A percentile compares a stretch with the other conserved stretches of the same genome.
Conservation (phyloP, 345 rosid species). For the Populus ilicifolia region DNA sequence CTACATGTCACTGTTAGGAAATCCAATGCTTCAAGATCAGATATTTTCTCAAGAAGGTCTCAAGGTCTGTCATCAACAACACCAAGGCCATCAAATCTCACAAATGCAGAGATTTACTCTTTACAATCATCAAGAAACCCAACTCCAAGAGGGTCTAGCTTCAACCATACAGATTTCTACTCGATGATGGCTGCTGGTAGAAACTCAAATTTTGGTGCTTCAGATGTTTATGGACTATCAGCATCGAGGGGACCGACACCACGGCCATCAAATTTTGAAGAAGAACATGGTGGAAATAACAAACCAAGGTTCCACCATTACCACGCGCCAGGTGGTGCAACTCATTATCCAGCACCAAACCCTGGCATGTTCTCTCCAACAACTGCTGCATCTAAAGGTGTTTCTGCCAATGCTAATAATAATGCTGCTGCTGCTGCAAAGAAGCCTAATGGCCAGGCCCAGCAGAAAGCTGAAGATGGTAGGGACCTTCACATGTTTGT, state of each 20-base stretch:
- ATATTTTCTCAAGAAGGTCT: conserved; percentile 55
- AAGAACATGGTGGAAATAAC: conserved; percentile 40
- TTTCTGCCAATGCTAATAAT: conserved; percentile 19
- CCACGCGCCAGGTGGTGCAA: conserved; percentile 36
- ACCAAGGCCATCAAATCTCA: conserved; percentile 81
- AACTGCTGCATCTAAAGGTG: conserved; percentile 34
- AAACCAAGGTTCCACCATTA: conserved; percentile 58
- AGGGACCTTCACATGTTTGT: conserved; percentile 95
- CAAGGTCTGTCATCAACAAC: conserved; percentile 57
- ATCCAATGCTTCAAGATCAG: conserved; percentile 78
- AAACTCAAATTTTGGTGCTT: conserved; percentile 72
- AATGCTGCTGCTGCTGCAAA: conserved; percentile 25
- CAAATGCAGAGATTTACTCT: conserved; percentile 92
- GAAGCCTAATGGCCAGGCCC: conserved; percentile 44
- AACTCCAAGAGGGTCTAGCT: conserved; percentile 90
- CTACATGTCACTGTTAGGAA: conserved; percentile 83
- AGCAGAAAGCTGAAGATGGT: conserved; percentile 41
- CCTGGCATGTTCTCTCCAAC: conserved; percentile 88
- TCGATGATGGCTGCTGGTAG: conserved; percentile 85
- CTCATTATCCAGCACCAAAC: conserved; percentile 90
- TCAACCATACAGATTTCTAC: conserved; percentile 81
- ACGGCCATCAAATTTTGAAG: conserved; percentile 80
- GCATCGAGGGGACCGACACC: conserved; percentile 80
- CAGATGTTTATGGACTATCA: conserved; percentile 53
- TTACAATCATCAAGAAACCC: conserved; percentile 70